A percentile compares a stretch with the other conserved stretches of the same genome.
These are phyloP conservation scores for Coffea eugenioides DNA, from an alignment of 257 asterid species.

Conservation along the genomic window DNA sequence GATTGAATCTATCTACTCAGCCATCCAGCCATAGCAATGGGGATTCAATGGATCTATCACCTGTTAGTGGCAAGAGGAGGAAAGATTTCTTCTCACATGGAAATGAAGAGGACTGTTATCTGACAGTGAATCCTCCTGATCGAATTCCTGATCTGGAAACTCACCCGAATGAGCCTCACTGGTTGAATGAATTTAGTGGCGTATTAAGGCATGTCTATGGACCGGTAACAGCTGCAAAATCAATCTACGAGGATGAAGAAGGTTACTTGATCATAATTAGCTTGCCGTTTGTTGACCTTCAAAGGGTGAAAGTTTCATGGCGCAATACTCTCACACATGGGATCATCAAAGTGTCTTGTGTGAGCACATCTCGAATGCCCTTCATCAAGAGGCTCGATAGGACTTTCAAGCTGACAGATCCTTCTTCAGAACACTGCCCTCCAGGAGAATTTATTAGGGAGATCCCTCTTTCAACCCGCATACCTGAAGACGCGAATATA, in stretches of 20 bases:
- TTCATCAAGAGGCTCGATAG: slow-evolving; percentile 70
- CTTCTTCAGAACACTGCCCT: slow-evolving; percentile 82
- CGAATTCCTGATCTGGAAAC: slow-evolving; percentile 56
- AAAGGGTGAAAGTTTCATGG: slow-evolving; percentile 89
- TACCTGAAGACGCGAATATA: slow-evolving; percentile 85
- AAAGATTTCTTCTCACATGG: slow-evolving; percentile 57
- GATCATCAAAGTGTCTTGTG: slow-evolving; percentile 70
- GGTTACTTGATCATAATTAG: slow-evolving; percentile 70
- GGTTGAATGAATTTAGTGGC: slow-evolving; percentile 74
- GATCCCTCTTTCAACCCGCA: slow-evolving; percentile 75
- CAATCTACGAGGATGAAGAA: slow-evolving; percentile 72
- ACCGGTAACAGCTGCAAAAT: slow-evolving; percentile 82
- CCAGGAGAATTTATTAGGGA: slow-evolving; percentile 91
- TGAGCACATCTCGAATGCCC: slow-evolving; percentile 68
- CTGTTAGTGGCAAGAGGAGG: slow-evolving; percentile 54
- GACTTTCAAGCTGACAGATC: slow-evolving; percentile 74
- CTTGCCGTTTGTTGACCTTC: slow-evolving; percentile 85
- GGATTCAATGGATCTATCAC: slow-evolving; percentile 51
- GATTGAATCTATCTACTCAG: slow-evolving; percentile 60
- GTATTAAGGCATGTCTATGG: slow-evolving; percentile 66
- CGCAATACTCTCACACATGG: slow-evolving; percentile 76
- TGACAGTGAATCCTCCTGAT: slow-evolving; percentile 39
- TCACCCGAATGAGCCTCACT: slow-evolving; percentile 53
- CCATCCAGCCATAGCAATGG: slow-evolving; percentile 56
- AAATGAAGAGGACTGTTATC: slow-evolving; percentile 46